Evolutionary conservation across 441 rosid genomes (phyloP).

Genomic region (Erysimum pusillum): DNA sequence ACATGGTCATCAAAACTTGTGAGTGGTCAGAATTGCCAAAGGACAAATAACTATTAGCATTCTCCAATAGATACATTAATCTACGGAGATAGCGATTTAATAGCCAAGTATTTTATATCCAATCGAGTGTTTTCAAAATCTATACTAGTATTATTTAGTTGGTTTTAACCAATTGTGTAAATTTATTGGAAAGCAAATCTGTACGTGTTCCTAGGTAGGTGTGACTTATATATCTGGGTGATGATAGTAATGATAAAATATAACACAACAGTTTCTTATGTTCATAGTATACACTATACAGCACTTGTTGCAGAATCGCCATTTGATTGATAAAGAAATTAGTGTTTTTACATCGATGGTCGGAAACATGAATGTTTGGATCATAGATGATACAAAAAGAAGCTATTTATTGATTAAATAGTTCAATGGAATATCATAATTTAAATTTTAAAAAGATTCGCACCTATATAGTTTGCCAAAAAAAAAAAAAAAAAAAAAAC

Average conservation of each 20-base stretch:
- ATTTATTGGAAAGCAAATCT: slow-evolving; percentile 25
- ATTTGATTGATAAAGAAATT: neutral
- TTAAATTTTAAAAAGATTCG: neutral
- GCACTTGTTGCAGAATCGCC: neutral
- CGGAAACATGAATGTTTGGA: neutral
- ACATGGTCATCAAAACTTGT: slow-evolving; percentile 41
- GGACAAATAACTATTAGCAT: slow-evolving; percentile 45
- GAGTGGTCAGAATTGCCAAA: slow-evolving; percentile 43
- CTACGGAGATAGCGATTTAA: slow-evolving; percentile 6
- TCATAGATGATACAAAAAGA: too few relatives aligned
- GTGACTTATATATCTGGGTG: slow-evolving; percentile 7
- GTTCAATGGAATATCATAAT: too few relatives aligned
- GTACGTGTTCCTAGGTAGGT: slow-evolving; percentile 40
- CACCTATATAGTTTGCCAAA: neutral
- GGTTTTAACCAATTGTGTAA: slow-evolving; percentile 20
- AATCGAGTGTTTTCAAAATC: neutral
- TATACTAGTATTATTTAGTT: neutral
- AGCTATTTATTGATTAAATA: too few relatives aligned
- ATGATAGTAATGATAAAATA: neutral
- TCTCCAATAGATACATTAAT: slow-evolving; percentile 40
- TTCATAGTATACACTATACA: neutral
- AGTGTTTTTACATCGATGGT: neutral
- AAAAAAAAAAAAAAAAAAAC: neutral
- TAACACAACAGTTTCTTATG: neutral
- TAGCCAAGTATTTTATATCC: slow-evolving; percentile 3